Evolutionary conservation across 1,284 basidiomycete genomes (phyloP).

Genomic region (Ceratobasidium sp.): DNA sequence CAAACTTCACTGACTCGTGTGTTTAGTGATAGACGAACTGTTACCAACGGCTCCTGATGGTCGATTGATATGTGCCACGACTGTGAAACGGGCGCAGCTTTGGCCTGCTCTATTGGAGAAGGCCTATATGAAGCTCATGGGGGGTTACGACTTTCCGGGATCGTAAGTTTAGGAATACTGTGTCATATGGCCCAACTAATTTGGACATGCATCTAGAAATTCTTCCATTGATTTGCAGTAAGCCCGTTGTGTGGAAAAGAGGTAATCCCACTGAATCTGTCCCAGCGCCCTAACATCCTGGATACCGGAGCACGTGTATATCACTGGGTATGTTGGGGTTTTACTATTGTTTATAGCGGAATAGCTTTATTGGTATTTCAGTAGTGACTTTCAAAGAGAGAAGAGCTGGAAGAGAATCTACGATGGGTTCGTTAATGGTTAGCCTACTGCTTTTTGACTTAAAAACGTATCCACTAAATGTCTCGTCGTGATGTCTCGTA

Average conservation of each 20-base stretch:
- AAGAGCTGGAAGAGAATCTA: constrained; percentile 80
- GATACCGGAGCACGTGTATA: constrained; percentile 89
- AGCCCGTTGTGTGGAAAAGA: constrained; percentile 51
- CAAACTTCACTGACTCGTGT: neutral
- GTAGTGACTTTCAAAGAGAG: constrained; percentile 83
- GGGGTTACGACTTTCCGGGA: constrained; percentile 90
- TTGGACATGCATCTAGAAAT: constrained; percentile 65
- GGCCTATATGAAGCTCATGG: constrained; percentile 91
- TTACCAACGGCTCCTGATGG: constrained; percentile 74
- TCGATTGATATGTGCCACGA: constrained; percentile 72
- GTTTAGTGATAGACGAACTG: constrained; percentile 75
- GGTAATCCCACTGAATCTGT: neutral
- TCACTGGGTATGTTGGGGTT: constrained; percentile 67
- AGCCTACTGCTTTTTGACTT: constrained; percentile 44
- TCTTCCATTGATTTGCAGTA: constrained; percentile 87
- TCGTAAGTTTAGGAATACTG: constrained; percentile 69
- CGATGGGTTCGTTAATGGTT: constrained; percentile 71
- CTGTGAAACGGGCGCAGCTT: constrained; percentile 57
- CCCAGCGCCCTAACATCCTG: constrained; percentile 84
- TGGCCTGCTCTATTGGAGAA: constrained; percentile 91
- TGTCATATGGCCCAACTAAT: neutral
- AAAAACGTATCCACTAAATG: too few species aligned
- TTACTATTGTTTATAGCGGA: neutral
- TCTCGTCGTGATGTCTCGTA: constrained; percentile 46
- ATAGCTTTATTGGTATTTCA: constrained; percentile 52